Evolutionary conservation across 257 asterid genomes (phyloP), one percentile per base, ranked within the genome.

Genomic region (Nicotiana tomentosiformis): DNA sequence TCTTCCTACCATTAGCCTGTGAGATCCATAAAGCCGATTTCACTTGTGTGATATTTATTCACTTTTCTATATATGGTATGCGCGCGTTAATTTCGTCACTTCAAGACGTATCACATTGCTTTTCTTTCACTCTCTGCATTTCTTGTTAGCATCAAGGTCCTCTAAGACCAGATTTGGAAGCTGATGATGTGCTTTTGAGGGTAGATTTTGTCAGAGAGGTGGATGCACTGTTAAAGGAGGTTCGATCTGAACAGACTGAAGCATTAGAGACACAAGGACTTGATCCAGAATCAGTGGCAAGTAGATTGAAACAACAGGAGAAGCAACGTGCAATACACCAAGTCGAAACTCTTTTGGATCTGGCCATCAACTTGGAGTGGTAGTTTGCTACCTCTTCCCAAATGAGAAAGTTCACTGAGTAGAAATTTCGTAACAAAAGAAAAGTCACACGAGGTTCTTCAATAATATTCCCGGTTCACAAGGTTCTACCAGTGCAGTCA

Each of bases 141-240:
- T 65, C 72, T 46, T 66, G 84, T 56, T 81, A 96, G 99, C 98
- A 90, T 83, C 90, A 94, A 84, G 99, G 99, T 32, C 99, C 96
- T 32, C 77, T 96, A 84, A 89, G 93, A 66, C 97, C 94, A 43
- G 65, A 77, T 66, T 51, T 87, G 53, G 95, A 92, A 83, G 90
- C 87, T 20, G 97, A 96, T 64, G 93, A 94, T 85, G 84, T 92
- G 80, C 95, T 96, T 78, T 74, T 96, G 83, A 90, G 99, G 88
- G 93, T 87, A 64, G 99, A 96, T 88, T 96, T 96, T 86, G 90
- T 96, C 12, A 83, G 98, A 85, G 99, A 96, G 87, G 94, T 92
- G 1, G 91, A 93, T 67, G 91, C 86, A 33, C 88, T 96, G 82
- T 87, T 96, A 84, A 93, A 85, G 85, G 98, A 96, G 82, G 97